Evolutionary conservation across 1,284 basidiomycete species (phyloP), one percentile per base, ranked within the genome.

Genomic region (Limonomyces culmigenus): DNA sequence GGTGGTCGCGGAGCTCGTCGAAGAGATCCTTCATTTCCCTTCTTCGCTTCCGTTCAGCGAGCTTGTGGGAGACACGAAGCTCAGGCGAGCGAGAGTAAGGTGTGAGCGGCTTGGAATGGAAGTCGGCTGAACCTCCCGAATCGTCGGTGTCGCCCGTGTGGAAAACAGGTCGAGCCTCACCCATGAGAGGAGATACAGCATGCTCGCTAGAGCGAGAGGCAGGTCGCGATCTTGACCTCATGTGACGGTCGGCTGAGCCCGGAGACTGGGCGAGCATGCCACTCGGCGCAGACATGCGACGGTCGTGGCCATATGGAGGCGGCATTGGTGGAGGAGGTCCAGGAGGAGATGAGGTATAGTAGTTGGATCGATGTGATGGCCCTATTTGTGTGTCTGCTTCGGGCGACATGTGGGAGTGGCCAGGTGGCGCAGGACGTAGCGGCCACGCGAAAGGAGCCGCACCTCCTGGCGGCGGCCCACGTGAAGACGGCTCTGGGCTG

Each of bases 1-100:
- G 61, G 45, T 85, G 75, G 54, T 92, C 89, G 39, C 86, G 70
- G 41, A 96, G 60, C 55, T 96, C 91, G 47, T 96, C 91, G 50
- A 95, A 96, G 34, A 96, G 55, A 41, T 95, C 89, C 51, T 92
- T 92, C 91, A 96, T 96, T 58, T 96, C 91, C 60, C 91, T 93
- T 52, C 91, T 68, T 45, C 91, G 64, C 56, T 96, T 95, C 42
- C 91, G 64, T 58, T 96, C 91, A 2, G 91, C 91, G 15, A 95
- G 70, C 52, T 95, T 95, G 59, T 96, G 91, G 11, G 84, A 89
- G 31, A 95, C 74, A 37, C 89, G 73, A 31, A 96, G 64, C 53
- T 96, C 91, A 3, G 91, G 91, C 1, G 85, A 89, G 41, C 91
- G 79, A 37, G 89, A 91, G 56, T 95, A 96, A 3, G 88, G 87